Evolutionary conservation across 805 yeast species (phyloP), one percentile per base, ranked within the genome.

Genomic region (Zygoascus biomembranicola): DNA sequence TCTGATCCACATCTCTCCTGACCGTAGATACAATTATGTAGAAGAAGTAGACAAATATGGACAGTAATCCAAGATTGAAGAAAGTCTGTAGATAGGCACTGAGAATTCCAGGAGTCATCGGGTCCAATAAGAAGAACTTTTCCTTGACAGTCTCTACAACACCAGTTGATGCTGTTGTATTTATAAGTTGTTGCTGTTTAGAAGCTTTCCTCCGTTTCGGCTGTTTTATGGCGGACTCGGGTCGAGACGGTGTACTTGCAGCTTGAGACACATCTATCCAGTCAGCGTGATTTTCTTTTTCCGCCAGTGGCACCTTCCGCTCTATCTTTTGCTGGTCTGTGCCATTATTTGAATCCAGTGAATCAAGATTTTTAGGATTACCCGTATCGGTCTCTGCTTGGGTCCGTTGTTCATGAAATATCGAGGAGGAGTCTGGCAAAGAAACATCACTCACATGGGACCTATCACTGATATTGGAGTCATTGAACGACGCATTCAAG

Each of bases 1-100:
- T 86, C 55, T 75, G 76, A 55, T 82, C 79, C 14, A 92, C 87
- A 66, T 92, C 99, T 59, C 72, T 67, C 43, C 76, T 70, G 9
- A 88, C 76, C 9, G 88, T 81, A 4, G 70, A 63, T 8, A 82
- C 69, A 59, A 84, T 78, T 3, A 77, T 64, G 55, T 70, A 73
- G 2, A 81, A 68, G 26, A 82, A 69, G 63, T 77, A 83, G 1
- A 81, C 58, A n/a, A 83, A 61, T 3, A 79, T 65, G 0, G 77
- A 64, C 20, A 81, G 71, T 43, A 87, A 68, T 2, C 77, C 61
- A 1, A 78, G 64, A 59, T 87, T 85, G 67, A 84, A 76, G 1
- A 77, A 52, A 1, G 87, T 71, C 61, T 85, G 92, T 11, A 87
- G 67, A 61, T 85, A 87, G 32, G 82, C 62, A 23, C 84, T 79